Evolutionary conservation across 2,329 filamentous ascomycete species (phyloP), one percentile per base, ranked within the genome.

Genomic region (Aspergillus ruber): DNA sequence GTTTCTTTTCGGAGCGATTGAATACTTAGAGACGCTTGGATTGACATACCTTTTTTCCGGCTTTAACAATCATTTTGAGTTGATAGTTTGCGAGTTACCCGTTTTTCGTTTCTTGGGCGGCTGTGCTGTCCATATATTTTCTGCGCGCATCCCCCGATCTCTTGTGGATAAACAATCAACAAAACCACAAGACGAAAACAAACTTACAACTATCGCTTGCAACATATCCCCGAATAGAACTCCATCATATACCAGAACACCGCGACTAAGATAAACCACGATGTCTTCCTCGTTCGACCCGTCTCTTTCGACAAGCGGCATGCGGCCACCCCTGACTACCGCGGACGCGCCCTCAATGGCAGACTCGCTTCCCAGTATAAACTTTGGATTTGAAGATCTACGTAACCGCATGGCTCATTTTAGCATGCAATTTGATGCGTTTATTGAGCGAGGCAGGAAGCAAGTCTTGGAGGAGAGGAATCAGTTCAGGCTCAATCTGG

Each of bases 351-450:
- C 77, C 9, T 81, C 78, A 36, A 81, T 83, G 78, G 80, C 79
- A 27, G 80, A 83, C 63, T 77, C 77, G 42, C 81, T 98, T 7
- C 93, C 93, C 32, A 88, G 80, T 65, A 87, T 95, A 68, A 90
- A 95, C 70, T 97, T 98, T 68, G 90, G 90, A 49, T 97, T 97
- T 68, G 90, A 97, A 60, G 89, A 96, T 58, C 73, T 98, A 64
- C 90, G 91, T 70, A 89, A 91, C 62, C 87, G 90, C 70, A 97
- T 98, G 93, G 80, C 85, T 46, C 88, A 87, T 54, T 98, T 98
- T 67, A 96, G 87, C 0, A 79, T 82, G 7, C 86, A 83, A 58
- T 98, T 98, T 60, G 93, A 98, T 65, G 83, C 84, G 0, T 97
- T 96, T 59, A 96, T 98, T 54, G 91, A 95, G 63, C 84, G 88